Conservation (phyloP, 2,329 filamentous ascomycete genomes). For the Raffaelea arxii region DNA sequence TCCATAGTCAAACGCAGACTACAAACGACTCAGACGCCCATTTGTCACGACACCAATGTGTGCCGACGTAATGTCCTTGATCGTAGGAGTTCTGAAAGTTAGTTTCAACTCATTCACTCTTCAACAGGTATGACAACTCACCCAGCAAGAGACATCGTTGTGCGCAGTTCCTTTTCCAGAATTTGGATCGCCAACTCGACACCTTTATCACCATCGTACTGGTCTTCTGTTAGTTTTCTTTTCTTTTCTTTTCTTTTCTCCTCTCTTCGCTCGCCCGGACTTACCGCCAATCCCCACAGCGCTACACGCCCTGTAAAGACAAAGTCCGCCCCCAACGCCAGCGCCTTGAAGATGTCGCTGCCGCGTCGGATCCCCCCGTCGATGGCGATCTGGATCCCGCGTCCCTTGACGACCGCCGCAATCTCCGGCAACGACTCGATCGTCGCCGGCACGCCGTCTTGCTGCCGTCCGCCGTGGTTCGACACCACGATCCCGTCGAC, state of each 20-base stretch:
- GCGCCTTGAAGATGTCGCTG: slow-evolving; percentile 44
- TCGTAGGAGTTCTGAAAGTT: background rate
- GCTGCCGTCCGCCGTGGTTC: slow-evolving; percentile 36
- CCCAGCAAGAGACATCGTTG: background rate
- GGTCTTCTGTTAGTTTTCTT: background rate
- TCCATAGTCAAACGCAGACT: too few relatives aligned
- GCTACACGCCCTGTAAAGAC: slow-evolving; percentile 35
- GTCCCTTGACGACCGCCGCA: background rate
- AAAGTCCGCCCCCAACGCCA: slow-evolving; percentile 41
- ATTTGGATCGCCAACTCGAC: background rate
- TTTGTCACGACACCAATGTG: background rate
- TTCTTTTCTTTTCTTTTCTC: background rate
- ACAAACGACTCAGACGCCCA: background rate
- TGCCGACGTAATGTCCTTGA: background rate
- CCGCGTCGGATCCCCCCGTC: slow-evolving; percentile 45
- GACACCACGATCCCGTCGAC: background rate
- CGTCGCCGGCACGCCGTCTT: slow-evolving; percentile 35
- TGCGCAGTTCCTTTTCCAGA: background rate
- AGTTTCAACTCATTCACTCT: background rate
- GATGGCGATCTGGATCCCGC: slow-evolving; percentile 39
- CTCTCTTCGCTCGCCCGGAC: background rate
- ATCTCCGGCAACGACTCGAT: slow-evolving; percentile 25
- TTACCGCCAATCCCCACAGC: slow-evolving; percentile 32
- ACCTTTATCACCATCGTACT: background rate
- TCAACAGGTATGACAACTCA: background rate